These are phyloP conservation scores for Phytophthora colocasiae DNA, from an alignment of 352 stramenopile species.

Conservation along the genomic window DNA sequence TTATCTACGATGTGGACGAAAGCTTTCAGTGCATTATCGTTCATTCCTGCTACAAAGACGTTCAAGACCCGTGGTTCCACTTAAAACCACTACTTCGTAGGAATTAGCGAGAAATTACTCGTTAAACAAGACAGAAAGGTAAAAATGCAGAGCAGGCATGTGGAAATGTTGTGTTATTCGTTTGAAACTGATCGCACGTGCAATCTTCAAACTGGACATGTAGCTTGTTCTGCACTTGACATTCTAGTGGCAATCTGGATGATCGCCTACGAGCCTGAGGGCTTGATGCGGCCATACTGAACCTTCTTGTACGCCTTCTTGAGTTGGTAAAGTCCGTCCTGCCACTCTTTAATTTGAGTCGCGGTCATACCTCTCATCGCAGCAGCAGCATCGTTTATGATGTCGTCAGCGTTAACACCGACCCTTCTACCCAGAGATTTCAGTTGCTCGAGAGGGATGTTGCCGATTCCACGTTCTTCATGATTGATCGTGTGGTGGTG, in stretches of 20 bases:
- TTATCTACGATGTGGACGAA: slow-evolving; percentile 33
- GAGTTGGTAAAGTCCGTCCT: not conserved
- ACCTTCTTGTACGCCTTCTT: not conserved
- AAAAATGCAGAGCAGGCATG: not conserved
- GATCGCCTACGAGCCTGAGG: too few relatives aligned
- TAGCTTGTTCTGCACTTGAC: not conserved
- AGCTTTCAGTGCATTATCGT: slow-evolving; percentile 36
- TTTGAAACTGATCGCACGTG: not conserved
- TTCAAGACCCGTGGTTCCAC: slow-evolving; percentile 11
- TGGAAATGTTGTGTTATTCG: not conserved
- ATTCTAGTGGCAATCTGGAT: not conserved
- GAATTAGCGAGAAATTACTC: too few relatives aligned
- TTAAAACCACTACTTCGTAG: not conserved
- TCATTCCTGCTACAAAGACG: slow-evolving; percentile 16
- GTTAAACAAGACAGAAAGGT: too few relatives aligned
- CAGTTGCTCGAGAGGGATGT: too few relatives aligned
- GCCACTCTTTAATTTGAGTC: not conserved
- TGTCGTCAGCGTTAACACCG: too few relatives aligned
- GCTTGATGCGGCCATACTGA: not conserved
- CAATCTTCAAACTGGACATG: not conserved
- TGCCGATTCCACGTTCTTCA: too few relatives aligned
- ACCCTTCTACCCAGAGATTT: not conserved
- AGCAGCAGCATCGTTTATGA: too few relatives aligned
- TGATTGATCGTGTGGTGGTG: not conserved
- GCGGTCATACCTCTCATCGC: too few relatives aligned